Percentiles rank a stretch among this genome's conserved stretches.
These are phyloP conservation scores for Coniella vitis DNA, from an alignment of 2,329 filamentous ascomycete genomes.

Conservation along the genomic window DNA sequence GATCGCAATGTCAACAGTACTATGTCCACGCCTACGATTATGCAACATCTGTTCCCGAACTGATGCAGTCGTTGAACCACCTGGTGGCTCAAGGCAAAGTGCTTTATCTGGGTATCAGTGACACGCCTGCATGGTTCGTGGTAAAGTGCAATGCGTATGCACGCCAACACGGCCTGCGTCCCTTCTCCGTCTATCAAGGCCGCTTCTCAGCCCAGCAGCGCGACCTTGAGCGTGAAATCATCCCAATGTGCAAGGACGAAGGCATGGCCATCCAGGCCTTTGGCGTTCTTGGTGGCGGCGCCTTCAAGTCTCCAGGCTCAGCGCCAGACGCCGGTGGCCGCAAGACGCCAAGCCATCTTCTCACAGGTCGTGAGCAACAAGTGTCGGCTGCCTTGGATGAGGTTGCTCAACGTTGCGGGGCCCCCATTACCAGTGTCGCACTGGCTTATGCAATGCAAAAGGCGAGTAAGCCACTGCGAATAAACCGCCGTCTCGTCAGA, in stretches of 20 bases:
- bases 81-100: conserved; percentile 47
- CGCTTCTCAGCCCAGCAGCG: conserved; percentile 51
- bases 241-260: conserved; percentile 57
- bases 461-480: background rate
- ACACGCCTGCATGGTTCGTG: conserved; percentile 65
- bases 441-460: conserved; percentile 70
- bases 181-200: conserved; percentile 59
- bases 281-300: conserved; percentile 39
- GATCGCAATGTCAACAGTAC: conserved; percentile 22
- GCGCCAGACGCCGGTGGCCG: conserved; percentile 32
- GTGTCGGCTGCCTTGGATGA: conserved; percentile 40
- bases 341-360: conserved; percentile 14
- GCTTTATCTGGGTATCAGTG: conserved; percentile 54
- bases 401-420: conserved; percentile 39
- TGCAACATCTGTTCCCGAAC: conserved; percentile 45
- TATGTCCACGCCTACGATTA: conserved; percentile 53
- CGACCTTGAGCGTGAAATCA: conserved; percentile 64
- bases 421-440: conserved; percentile 44
- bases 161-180: conserved; percentile 49
- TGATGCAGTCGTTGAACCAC: conserved; percentile 53
- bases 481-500: background rate
- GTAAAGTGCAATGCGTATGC: conserved; percentile 34
- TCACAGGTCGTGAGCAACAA: conserved; percentile 44
- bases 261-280: conserved; percentile 39
- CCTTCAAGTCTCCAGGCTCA: conserved; percentile 28